Base-by-base conservation (phyloP, 2,329 filamentous ascomycete genomes). In the Lomentospora prolificans region DNA sequence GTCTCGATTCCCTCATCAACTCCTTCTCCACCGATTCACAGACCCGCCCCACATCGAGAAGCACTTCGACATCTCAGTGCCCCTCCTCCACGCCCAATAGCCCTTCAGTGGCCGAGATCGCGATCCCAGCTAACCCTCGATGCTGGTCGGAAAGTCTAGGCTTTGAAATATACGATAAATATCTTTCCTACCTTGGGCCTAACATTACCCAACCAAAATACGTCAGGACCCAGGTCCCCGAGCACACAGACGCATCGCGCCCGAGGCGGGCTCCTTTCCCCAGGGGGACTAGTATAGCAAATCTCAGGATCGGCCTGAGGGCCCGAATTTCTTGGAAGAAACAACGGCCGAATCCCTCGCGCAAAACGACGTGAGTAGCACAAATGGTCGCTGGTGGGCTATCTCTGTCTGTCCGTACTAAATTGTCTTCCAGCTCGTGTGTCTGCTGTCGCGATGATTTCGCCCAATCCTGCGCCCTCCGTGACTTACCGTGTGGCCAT, bases 381-480 rank as follows among this genome's bases (percentile, higher is more conserved):
- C 27, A 9, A 14, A 19, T 31, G 17, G 25, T 19, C 10, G 33
- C n/a, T 36, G 12, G n/a, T 24, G 2, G 8, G 50, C 22, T 28
- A 24, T 5, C 7, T 46, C 7, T 14, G 14, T 19, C 27, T n/a
- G 27, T 22, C 22, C 36, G 33, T 54, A 30, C 28, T 54, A 19
- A 54, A 19, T 17, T 51, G 0, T 51, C 22, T 14, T 17, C 10
- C 61, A 84, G 81, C 58, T 76, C 75, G 17, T 85, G 81, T 60
- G 73, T 77, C 50, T 79, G 75, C 60, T 85, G 82, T 61, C 76
- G 75, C 57, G 75, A 79, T 51, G 75, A 81, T 51, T 75, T 80
- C 59, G 69, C 70, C 59, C 69, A 67, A 51, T 69, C 70, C 31
- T 66, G 67, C 30, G 61, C 67, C 3, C 64, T 81, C 27, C 74